Evolutionary conservation across 805 yeast species (phyloP).

Genomic region (Wickerhamomyces chambardii): DNA sequence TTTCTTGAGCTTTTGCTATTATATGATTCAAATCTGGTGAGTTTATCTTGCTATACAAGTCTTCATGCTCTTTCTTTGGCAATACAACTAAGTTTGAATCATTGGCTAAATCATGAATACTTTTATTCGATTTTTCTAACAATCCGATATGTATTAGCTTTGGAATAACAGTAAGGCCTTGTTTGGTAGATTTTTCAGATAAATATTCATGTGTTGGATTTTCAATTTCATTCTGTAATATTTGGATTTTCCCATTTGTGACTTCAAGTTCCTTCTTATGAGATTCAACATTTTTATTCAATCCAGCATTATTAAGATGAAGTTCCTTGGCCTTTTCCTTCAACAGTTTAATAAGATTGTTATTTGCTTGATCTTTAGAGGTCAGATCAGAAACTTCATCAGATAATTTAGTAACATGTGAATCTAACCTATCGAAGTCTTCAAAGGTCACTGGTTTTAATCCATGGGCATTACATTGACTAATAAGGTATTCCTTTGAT

Average conservation of each 20-base stretch:
- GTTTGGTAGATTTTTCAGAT: conserved; percentile 16
- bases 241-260: conserved; percentile 5
- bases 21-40: too few species aligned
- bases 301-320: conserved; percentile 1
- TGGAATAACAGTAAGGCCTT: conserved; percentile 19
- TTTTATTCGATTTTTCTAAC: conserved; percentile 9
- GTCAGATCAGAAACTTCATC: too few species aligned
- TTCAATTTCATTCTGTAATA: conserved; percentile 7
- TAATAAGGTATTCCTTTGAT: conserved; percentile 5
- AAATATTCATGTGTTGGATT: conserved; percentile 24
- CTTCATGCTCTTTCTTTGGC: too few species aligned
- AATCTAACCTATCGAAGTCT: conserved; percentile 3
- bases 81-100: conserved; percentile 7
- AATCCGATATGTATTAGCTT: conserved; percentile 12
- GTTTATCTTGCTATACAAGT: too few species aligned
- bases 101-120: conserved; percentile 13
- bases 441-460: conserved; percentile 1
- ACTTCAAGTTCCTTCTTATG: conserved; percentile 4
- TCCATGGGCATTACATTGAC: conserved; percentile 2
- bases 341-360: conserved; percentile 9
- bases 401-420: neutral
- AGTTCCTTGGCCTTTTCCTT: conserved; percentile 2
- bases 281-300: neutral
- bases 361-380: too few species aligned
- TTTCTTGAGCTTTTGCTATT: too few species aligned